These are phyloP conservation scores for Xylariaceae sp. DNA, from an alignment of 2,329 filamentous ascomycete species.

Conservation along the genomic window DNA sequence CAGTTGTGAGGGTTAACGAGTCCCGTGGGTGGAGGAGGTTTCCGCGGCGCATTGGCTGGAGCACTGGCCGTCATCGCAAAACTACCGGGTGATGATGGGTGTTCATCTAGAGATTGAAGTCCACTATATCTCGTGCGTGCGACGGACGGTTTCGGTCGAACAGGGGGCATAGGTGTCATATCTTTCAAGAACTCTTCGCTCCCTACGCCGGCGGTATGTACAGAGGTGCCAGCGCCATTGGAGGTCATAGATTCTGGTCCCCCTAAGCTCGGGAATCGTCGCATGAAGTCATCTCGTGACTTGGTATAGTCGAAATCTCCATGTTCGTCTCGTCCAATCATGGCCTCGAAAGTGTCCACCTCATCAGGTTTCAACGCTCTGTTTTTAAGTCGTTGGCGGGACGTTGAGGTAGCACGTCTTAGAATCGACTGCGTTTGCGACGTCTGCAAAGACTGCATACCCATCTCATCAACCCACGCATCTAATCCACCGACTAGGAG, in stretches of 20 bases:
- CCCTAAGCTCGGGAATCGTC: slow-evolving; percentile 69
- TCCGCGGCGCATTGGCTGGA: slow-evolving; percentile 33
- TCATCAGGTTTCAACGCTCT: slow-evolving; percentile 67
- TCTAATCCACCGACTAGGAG: slow-evolving; percentile 77
- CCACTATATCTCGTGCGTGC: slow-evolving; percentile 75
- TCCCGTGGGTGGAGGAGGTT: slow-evolving; percentile 50
- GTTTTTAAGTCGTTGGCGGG: slow-evolving; percentile 40
- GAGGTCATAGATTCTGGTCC: slow-evolving; percentile 57
- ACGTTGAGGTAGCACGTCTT: slow-evolving; percentile 11
- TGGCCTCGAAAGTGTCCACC: slow-evolving; percentile 73
- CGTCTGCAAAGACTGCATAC: slow-evolving; percentile 54
- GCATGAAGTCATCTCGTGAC: slow-evolving; percentile 77
- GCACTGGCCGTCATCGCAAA: slow-evolving; percentile 38
- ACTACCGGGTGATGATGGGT: slow-evolving; percentile 34
- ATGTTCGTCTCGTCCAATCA: slow-evolving; percentile 59
- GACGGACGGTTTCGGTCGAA: slow-evolving; percentile 62
- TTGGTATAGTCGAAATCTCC: slow-evolving; percentile 51
- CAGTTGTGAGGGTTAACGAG: slow-evolving; percentile 75
- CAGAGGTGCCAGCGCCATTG: slow-evolving; percentile 9
- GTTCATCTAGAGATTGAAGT: slow-evolving; percentile 39
- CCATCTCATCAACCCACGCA: slow-evolving; percentile 81
- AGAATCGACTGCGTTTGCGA: slow-evolving; percentile 29
- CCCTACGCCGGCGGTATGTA: slow-evolving; percentile 31
- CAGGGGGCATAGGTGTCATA: slow-evolving; percentile 50
- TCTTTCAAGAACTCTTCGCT: slow-evolving; percentile 41